A percentile compares a stretch with the other conserved stretches of the same genome.
These are phyloP conservation scores for Cyberlindnera mrakii DNA, from an alignment of 805 yeast species.

Conservation along the genomic window DNA sequence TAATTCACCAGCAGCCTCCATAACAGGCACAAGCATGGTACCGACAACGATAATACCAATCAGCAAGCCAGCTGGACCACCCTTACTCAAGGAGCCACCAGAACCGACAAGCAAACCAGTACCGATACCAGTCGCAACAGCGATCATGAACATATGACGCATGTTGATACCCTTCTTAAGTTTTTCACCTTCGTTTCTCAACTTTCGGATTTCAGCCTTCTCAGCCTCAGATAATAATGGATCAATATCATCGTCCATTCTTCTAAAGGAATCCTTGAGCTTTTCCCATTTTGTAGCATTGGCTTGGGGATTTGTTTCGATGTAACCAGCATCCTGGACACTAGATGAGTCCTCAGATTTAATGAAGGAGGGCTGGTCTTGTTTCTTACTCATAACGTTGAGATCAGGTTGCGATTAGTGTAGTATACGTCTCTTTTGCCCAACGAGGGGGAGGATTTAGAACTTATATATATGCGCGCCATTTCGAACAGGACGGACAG, in stretches of 20 bases:
- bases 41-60: constrained; percentile 59
- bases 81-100: constrained; percentile 48
- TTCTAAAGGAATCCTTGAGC: constrained; percentile 28
- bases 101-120: constrained; percentile 71
- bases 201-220: constrained; percentile 24
- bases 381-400: constrained; percentile 7
- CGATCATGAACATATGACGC: constrained; percentile 68
- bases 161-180: constrained; percentile 30
- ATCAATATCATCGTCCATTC: constrained; percentile 30
- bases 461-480: no score
- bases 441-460: no score
- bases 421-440: no score
- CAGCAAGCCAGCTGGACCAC: constrained; percentile 61
- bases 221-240: constrained; percentile 36
- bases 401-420: no score
- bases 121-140: constrained; percentile 72
- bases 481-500: no score
- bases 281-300: constrained; percentile 19
- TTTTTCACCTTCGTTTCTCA: constrained; percentile 27
- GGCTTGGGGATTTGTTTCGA: constrained; percentile 11
- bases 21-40: constrained; percentile 52
- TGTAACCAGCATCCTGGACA: constrained; percentile 16
- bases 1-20: constrained; percentile 51
- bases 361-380: constrained; percentile 4
- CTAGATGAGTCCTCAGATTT: constrained; percentile 19